Evolutionary conservation across 345 rosid genomes (phyloP).

Genomic region (Alliaria petiolata): DNA sequence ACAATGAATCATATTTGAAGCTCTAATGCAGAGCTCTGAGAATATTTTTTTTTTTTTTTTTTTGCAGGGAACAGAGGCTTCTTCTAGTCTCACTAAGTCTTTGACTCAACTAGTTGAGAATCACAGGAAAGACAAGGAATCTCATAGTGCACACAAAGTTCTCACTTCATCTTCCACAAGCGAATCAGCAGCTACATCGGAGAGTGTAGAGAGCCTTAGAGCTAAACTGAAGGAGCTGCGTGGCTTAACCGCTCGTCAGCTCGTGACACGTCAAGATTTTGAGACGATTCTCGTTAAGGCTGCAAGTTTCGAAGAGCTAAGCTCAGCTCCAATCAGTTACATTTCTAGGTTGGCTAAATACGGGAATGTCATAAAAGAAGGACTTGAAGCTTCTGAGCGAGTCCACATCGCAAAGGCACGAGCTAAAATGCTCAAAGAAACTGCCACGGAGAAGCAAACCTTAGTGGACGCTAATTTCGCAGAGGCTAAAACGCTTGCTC

Average conservation of each 20-base stretch:
- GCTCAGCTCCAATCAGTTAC: constrained; percentile 29
- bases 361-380: constrained; percentile 25
- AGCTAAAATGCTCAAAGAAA: constrained; percentile 17
- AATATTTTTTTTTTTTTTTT: background rate
- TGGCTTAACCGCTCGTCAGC: constrained; percentile 18
- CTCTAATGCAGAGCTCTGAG: constrained; percentile 14
- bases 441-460: constrained; percentile 20
- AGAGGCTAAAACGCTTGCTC: constrained; percentile 19
- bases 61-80: constrained; percentile 19
- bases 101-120: constrained; percentile 26
- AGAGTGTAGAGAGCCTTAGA: constrained; percentile 28
- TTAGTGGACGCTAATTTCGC: constrained; percentile 13
- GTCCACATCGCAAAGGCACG: constrained; percentile 12
- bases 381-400: constrained; percentile 30
- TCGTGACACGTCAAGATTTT: constrained; percentile 20
- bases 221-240: constrained; percentile 27
- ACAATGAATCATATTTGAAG: constrained; percentile 5
- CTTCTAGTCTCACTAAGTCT: constrained; percentile 20
- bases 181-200: constrained; percentile 25
- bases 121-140: constrained; percentile 25
- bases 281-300: constrained; percentile 10
- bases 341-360: constrained; percentile 28
- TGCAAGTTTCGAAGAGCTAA: constrained; percentile 26
- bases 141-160: background rate
- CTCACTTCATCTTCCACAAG: constrained; percentile 4